These are phyloP conservation scores for Colletotrichum camelliae DNA, from an alignment of 2,329 filamentous ascomycete species.

Conservation along the genomic window DNA sequence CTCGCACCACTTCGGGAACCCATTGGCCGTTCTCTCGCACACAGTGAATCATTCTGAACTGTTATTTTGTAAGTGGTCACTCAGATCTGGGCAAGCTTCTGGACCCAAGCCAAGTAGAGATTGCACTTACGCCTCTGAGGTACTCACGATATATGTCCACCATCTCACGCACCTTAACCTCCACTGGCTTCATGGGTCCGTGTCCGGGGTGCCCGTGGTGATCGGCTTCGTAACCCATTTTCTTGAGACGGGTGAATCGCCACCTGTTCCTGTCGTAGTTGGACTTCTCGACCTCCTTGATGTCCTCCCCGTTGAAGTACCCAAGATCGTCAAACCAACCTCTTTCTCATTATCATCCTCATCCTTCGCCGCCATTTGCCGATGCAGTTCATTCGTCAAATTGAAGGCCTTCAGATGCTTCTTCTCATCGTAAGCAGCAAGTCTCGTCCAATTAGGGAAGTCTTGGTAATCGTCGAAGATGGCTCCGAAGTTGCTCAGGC, in stretches of 20 bases:
- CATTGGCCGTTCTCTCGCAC: neutral
- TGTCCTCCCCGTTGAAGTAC: neutral
- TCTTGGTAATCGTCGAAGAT: conserved; percentile 22
- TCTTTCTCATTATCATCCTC: neutral
- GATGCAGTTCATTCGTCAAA: neutral
- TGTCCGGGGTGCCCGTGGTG: neutral
- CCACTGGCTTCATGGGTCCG: neutral
- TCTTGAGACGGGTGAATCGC: neutral
- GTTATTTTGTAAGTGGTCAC: neutral
- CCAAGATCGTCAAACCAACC: neutral
- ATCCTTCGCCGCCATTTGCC: neutral
- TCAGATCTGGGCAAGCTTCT: accelerated
- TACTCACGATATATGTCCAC: neutral
- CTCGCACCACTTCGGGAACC: neutral
- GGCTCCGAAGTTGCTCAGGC: neutral
- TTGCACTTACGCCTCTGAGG: neutral
- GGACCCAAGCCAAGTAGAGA: neutral
- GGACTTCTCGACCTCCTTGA: neutral
- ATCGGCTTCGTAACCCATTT: neutral
- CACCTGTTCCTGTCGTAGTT: neutral
- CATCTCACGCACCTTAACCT: neutral
- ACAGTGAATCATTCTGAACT: neutral
- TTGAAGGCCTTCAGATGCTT: neutral
- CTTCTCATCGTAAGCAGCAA: neutral
- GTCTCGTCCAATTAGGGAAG: conserved; percentile 5